Evolutionary conservation across 345 rosid genomes (phyloP).

Genomic region (Boechera divaricarpa): DNA sequence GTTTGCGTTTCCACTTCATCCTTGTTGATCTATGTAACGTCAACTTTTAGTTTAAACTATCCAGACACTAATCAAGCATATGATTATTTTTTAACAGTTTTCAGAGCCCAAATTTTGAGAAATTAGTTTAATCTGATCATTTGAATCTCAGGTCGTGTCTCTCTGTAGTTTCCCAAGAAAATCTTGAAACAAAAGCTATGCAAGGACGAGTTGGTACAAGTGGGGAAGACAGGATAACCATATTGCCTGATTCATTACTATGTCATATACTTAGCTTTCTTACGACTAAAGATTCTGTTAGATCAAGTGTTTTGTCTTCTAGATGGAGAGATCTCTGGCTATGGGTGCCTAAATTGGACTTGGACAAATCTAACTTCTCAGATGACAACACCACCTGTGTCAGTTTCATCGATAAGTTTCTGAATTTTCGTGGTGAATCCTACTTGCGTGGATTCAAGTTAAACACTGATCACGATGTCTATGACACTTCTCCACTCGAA

Average conservation of each 20-base stretch:
- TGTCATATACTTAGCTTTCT: slow-evolving; percentile 34
- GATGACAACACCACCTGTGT: not conserved
- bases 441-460: slow-evolving; percentile 30
- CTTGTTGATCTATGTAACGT: not conserved
- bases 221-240: slow-evolving; percentile 37
- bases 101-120: too few species aligned
- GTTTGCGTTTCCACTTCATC: not conserved
- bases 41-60: not conserved
- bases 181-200: slow-evolving; percentile 17
- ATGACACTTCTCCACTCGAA: too few species aligned
- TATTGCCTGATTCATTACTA: slow-evolving; percentile 22
- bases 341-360: slow-evolving; percentile 28
- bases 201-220: not conserved
- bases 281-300: slow-evolving; percentile 9
- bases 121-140: too few species aligned
- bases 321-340: slow-evolving; percentile 31
- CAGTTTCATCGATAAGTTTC: slow-evolving; percentile 27
- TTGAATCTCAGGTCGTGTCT: too few species aligned
- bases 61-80: too few species aligned
- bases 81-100: too few species aligned
- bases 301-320: slow-evolving; percentile 32
- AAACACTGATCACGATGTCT: not conserved
- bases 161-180: too few species aligned
- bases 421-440: not conserved
- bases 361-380: slow-evolving; percentile 21